phyloP scores from a whole-genome alignment of 257 asterid genomes.

The Fraxinus anomala region DNA sequence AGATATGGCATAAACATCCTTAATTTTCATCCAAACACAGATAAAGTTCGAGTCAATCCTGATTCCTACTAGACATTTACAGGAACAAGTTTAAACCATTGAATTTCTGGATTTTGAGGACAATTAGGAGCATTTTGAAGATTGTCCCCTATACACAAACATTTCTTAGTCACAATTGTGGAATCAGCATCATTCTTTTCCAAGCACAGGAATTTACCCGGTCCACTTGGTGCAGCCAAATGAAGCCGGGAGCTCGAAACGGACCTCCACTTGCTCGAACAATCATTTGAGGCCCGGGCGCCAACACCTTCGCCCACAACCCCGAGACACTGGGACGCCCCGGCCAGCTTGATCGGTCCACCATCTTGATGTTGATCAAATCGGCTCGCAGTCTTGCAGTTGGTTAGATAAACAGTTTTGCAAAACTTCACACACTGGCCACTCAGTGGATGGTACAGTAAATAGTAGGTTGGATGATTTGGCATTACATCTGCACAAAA shows the following conservation, averaged over 20 bases:
- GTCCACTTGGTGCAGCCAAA: conserved; percentile 39
- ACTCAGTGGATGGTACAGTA: conserved; percentile 60
- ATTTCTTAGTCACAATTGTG: conserved; percentile 47
- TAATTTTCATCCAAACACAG: background rate
- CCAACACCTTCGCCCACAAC: conserved; percentile 40
- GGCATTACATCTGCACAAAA: conserved; percentile 44
- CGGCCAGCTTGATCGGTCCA: conserved; percentile 40
- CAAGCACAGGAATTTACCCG: conserved; percentile 55
- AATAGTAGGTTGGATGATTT: conserved; percentile 26
- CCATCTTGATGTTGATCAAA: conserved; percentile 45
- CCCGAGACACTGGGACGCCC: conserved; percentile 36
- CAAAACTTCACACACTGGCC: conserved; percentile 44
- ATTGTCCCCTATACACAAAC: conserved; percentile 47
- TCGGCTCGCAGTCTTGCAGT: conserved; percentile 38
- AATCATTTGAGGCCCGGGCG: conserved; percentile 39
- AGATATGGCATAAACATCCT: background rate
- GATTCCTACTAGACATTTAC: conserved; percentile 29
- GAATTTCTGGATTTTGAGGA: conserved; percentile 55
- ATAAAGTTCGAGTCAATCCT: background rate
- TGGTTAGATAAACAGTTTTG: conserved; percentile 16
- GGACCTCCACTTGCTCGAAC: conserved; percentile 48
- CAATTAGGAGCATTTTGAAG: conserved; percentile 41
- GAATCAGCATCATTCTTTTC: conserved; percentile 36
- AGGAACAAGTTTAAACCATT: conserved; percentile 70
- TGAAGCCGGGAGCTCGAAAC: conserved; percentile 53